Conservation (phyloP, 805 yeast species). For the Sugiyamaella mastotermitis region DNA sequence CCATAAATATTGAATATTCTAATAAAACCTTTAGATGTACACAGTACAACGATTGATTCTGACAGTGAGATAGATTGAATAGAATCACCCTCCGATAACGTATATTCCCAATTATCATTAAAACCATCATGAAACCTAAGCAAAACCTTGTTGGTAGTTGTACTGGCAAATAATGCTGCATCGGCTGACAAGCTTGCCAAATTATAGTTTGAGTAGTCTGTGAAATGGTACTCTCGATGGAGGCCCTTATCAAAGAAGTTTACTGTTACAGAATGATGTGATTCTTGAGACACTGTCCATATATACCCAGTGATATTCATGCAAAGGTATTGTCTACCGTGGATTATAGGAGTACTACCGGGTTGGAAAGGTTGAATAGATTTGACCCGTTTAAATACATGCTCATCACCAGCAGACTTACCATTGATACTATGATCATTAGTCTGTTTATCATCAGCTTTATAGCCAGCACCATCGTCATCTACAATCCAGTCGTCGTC, state of each 20-base stretch:
- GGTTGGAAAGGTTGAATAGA: constrained; percentile 59
- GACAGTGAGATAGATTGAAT: constrained; percentile 68
- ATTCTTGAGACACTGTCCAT: constrained; percentile 61
- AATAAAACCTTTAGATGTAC: constrained; percentile 71
- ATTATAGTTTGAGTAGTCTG: constrained; percentile 66
- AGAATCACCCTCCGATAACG: constrained; percentile 37
- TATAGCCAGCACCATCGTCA: constrained; percentile 54
- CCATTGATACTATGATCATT: too few relatives aligned
- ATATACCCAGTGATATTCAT: constrained; percentile 79
- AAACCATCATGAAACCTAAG: constrained; percentile 65
- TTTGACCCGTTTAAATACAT: constrained; percentile 6
- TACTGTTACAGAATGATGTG: constrained; percentile 69
- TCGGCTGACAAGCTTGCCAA: constrained; percentile 63
- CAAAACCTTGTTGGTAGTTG: constrained; percentile 38
- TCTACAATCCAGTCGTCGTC: constrained; percentile 55
- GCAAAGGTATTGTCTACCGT: constrained; percentile 66
- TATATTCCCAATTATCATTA: constrained; percentile 61
- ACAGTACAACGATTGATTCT: constrained; percentile 52
- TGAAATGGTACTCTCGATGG: constrained; percentile 79
- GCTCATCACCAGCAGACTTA: constrained; percentile 5
- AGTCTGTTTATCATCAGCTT: constrained; percentile 10
- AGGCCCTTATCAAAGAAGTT: constrained; percentile 75
- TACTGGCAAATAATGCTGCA: constrained; percentile 59
- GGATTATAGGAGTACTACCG: constrained; percentile 81
- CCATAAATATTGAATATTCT: constrained; percentile 70